Conservation (phyloP, 768 basidiomycete species). For the Tricholoma bakamatsutake region DNA sequence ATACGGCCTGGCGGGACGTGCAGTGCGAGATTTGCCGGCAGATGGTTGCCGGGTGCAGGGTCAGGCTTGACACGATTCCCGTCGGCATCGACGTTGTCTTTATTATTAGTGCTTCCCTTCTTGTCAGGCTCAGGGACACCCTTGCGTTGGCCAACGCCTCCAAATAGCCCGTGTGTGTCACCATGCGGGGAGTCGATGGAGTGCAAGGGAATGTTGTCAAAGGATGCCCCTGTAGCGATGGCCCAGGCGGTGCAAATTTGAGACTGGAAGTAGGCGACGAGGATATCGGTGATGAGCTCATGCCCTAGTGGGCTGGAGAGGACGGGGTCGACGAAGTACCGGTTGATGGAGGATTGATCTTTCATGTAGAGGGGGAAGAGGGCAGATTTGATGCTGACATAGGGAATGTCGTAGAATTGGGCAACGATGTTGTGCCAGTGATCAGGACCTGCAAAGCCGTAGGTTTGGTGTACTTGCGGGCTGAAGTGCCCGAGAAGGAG, state of each 20-base stretch:
- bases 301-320: conserved; percentile 81
- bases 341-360: conserved; percentile 54
- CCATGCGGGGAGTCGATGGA: conserved; percentile 29
- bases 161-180: conserved; percentile 66
- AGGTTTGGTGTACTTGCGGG: conserved; percentile 70
- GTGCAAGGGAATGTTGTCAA: conserved; percentile 47
- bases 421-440: conserved; percentile 87
- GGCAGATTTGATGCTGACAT: conserved; percentile 80
- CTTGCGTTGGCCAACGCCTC: conserved; percentile 79
- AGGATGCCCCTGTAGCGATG: conserved; percentile 60
- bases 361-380: conserved; percentile 80
- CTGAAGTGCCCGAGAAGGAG: conserved; percentile 94
- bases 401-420: conserved; percentile 96
- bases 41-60: conserved; percentile 12
- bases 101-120: conserved; percentile 22
- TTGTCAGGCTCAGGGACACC: conserved; percentile 53
- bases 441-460: conserved; percentile 89
- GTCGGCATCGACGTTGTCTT: conserved; percentile 26
- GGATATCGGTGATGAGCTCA: conserved; percentile 83
- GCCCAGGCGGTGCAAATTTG: conserved; percentile 88
- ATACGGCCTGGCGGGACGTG: conserved; percentile 72
- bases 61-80: conserved; percentile 20
- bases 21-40: conserved; percentile 31
- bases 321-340: conserved; percentile 78
- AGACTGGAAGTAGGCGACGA: conserved; percentile 84